Evolutionary conservation across 2,329 filamentous ascomycete species (phyloP).

Genomic region (Xylariales sp.): DNA sequence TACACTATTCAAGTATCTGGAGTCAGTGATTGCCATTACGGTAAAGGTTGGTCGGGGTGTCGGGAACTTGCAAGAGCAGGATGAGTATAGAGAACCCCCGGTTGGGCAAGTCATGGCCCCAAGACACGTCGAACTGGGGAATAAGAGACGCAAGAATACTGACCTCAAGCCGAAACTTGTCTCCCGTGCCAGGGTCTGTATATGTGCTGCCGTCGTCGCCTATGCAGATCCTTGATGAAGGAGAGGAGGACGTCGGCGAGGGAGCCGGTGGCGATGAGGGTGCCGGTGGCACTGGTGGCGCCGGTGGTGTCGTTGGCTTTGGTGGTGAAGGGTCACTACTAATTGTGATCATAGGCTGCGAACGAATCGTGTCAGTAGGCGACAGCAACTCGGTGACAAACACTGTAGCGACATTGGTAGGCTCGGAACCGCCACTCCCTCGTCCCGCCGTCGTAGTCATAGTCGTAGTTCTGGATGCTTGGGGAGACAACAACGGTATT

Average conservation of each 20-base stretch:
- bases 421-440: not conserved
- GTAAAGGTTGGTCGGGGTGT: too few relatives aligned
- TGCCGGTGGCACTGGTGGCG: not conserved
- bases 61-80: too few relatives aligned
- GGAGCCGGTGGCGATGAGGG: constrained; percentile 2
- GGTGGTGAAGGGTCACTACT: constrained; percentile 4
- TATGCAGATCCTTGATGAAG: constrained; percentile 36
- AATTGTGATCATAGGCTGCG: constrained; percentile 25
- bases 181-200: constrained; percentile 38
- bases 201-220: constrained; percentile 43
- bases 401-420: constrained; percentile 20
- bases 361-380: constrained; percentile 29
- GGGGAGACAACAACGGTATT: constrained; percentile 16
- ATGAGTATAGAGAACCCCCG: too few relatives aligned
- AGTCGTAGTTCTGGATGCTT: not conserved
- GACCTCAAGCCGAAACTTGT: constrained; percentile 37
- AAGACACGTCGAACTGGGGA: too few relatives aligned
- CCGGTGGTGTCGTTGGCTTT: not conserved
- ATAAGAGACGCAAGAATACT: too few relatives aligned
- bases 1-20: constrained; percentile 25
- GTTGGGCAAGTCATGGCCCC: too few relatives aligned
- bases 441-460: constrained; percentile 8
- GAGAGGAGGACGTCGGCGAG: constrained; percentile 8
- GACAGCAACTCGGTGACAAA: constrained; percentile 21
- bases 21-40: too few relatives aligned